Percentiles rank a stretch among this genome's conserved stretches.
Evolutionary conservation across 176 grass and related monocot species (phyloP).

Genomic region (Oryza punctata): DNA sequence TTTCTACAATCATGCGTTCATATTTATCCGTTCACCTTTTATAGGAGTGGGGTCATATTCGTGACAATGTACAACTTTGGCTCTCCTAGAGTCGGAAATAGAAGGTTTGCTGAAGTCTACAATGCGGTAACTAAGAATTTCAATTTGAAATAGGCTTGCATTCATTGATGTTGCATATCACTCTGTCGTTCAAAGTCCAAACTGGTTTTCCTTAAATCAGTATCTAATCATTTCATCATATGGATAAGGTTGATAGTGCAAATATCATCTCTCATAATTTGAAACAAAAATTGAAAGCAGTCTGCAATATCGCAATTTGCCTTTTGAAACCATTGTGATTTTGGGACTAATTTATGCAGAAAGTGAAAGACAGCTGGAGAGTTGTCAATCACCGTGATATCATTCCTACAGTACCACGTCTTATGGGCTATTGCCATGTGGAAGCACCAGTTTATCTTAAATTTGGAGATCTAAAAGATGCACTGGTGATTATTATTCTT

Average conservation of each 20-base stretch:
- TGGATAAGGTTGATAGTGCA: constrained; percentile 8
- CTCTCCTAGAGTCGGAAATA: constrained; percentile 96
- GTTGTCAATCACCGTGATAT: constrained; percentile 96
- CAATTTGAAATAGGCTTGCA: background rate
- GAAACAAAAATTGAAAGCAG: constrained; percentile 7
- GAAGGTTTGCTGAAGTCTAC: constrained; percentile 89
- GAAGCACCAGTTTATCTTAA: constrained; percentile 89
- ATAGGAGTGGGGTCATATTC: constrained; percentile 69
- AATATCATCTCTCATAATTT: constrained; percentile 7
- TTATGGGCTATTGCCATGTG: constrained; percentile 99
- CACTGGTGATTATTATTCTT: constrained; percentile 45
- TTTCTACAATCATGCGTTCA: background rate
- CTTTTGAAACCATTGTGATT: constrained; percentile 23
- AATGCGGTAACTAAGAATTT: constrained; percentile 73
- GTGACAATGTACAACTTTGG: constrained; percentile 97
- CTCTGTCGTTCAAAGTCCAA: background rate
- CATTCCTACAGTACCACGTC: constrained; percentile 91
- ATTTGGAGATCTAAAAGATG: constrained; percentile 63
- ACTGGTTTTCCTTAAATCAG: background rate
- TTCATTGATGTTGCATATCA: constrained; percentile 7
- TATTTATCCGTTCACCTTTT: constrained; percentile 24
- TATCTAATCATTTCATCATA: constrained; percentile 6
- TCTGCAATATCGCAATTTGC: background rate
- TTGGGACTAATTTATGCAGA: constrained; percentile 58
- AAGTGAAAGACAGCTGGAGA: constrained; percentile 98